A percentile compares a stretch with the other conserved stretches of the same genome.
These are phyloP conservation scores for Apophysomyces trapeziformis DNA, from an alignment of 371 early-diverging fungal genomes.

Conservation along the genomic window DNA sequence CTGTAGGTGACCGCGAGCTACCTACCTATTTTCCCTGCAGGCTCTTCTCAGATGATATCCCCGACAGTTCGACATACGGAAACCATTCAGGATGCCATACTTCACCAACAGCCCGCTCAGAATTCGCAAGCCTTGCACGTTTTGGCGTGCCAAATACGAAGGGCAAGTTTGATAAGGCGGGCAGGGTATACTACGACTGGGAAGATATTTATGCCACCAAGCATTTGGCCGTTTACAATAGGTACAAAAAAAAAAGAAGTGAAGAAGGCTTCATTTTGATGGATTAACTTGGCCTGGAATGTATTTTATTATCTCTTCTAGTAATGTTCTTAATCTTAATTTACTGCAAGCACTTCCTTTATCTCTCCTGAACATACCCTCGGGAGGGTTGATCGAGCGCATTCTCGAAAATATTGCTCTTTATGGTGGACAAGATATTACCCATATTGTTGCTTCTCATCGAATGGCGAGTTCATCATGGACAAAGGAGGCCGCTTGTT, in stretches of 20 bases:
- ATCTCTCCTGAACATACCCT: slow-evolving; percentile 32
- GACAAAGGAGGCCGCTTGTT: slow-evolving; percentile 59
- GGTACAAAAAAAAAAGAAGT: slow-evolving; percentile 30
- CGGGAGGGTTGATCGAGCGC: slow-evolving; percentile 38
- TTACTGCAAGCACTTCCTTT: slow-evolving; percentile 41
- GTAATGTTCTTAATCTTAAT: slow-evolving; percentile 51
- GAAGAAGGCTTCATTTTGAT: too few species aligned
- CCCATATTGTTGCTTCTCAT: slow-evolving; percentile 35
- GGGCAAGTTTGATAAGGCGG: slow-evolving; percentile 52
- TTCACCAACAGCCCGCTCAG: slow-evolving; percentile 40
- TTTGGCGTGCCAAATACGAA: slow-evolving; percentile 40
- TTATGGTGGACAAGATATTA: slow-evolving; percentile 49
- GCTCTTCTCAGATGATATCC: slow-evolving; percentile 36
- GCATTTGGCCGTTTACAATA: slow-evolving; percentile 78
- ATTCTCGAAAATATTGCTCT: slow-evolving; percentile 21
- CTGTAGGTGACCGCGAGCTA: slow-evolving; percentile 37
- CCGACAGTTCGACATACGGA: slow-evolving; percentile 53
- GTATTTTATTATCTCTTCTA: slow-evolving; percentile 15
- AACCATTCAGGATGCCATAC: slow-evolving; percentile 73
- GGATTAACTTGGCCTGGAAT: too few species aligned
- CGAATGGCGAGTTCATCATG: slow-evolving; percentile 21
- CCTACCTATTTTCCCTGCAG: slow-evolving; percentile 78
- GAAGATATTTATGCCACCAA: slow-evolving; percentile 56
- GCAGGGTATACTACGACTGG: slow-evolving; percentile 79
- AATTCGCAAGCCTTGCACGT: slow-evolving; percentile 37